phyloP scores from a whole-genome alignment of 129 eudicot genomes.

The Chrysanthemum seticuspe region DNA sequence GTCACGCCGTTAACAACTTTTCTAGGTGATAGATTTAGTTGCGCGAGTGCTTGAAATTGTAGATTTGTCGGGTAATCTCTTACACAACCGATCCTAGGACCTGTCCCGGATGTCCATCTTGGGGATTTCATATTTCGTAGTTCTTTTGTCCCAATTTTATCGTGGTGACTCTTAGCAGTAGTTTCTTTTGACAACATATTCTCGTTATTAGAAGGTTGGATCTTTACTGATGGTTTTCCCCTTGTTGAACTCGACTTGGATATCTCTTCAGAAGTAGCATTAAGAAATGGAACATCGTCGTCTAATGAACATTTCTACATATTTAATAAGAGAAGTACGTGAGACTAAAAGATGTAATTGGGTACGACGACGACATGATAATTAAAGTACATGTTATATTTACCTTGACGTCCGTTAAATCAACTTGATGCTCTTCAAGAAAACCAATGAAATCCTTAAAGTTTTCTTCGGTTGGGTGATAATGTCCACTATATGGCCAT shows the following conservation, averaged over 20 bases:
- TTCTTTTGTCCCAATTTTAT: constrained; percentile 16
- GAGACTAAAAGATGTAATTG: background rate
- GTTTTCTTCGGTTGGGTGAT: constrained; percentile 73
- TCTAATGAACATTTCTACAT: constrained; percentile 55
- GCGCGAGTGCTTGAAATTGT: constrained; percentile 56
- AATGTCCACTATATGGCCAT: constrained; percentile 90
- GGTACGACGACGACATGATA: too few species aligned
- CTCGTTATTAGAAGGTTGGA: constrained; percentile 13
- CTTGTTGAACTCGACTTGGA: constrained; percentile 4
- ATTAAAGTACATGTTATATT: background rate
- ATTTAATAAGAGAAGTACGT: background rate
- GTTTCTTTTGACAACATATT: constrained; percentile 2
- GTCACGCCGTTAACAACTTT: background rate
- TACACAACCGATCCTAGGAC: constrained; percentile 63
- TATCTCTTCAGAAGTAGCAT: background rate
- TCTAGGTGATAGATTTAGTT: constrained; percentile 54
- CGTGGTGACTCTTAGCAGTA: background rate
- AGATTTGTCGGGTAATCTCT: constrained; percentile 56
- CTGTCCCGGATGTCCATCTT: constrained; percentile 60
- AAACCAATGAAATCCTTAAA: constrained; percentile 56
- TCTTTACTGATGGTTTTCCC: constrained; percentile 8
- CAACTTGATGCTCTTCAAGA: constrained; percentile 58
- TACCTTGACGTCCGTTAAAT: constrained; percentile 68
- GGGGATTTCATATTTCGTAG: constrained; percentile 29
- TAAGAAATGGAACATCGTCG: constrained; percentile 43